Evolutionary conservation across 495 filamentous ascomycete genomes (phyloP).

Genomic region (Neurospora hispaniola): DNA sequence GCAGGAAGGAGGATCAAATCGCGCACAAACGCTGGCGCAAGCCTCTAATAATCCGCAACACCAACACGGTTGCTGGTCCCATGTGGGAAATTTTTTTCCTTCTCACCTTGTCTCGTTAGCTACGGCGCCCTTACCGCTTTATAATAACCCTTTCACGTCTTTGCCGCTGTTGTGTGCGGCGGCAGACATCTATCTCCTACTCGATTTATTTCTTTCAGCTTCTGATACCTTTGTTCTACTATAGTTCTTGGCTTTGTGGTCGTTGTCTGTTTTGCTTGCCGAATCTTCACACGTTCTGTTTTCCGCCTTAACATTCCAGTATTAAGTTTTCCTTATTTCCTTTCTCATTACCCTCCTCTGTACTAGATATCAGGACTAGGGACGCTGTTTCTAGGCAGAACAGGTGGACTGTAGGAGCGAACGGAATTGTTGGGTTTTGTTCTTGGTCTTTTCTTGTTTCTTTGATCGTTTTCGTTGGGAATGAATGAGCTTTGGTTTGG

Average conservation of each 20-base stretch:
- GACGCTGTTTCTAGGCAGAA: neutral
- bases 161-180: conserved; percentile 4
- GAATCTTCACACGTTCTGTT: neutral
- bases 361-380: neutral
- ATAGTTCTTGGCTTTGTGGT: neutral
- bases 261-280: neutral
- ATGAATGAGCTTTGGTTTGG: neutral
- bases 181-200: neutral
- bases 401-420: neutral
- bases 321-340: neutral
- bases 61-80: conserved; percentile 43
- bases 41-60: conserved; percentile 34
- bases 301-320: neutral
- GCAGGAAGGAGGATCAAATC: conserved; percentile 5
- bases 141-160: conserved; percentile 24
- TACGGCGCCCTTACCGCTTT: conserved; percentile 34
- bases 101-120: conserved; percentile 40
- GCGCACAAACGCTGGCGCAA: conserved; percentile 33
- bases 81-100: conserved; percentile 27
- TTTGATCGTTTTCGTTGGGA: neutral
- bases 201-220: neutral
- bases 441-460: neutral
- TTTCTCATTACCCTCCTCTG: neutral
- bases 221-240: conserved; percentile 25
- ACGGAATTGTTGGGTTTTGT: neutral